A percentile compares a stretch with the other conserved stretches of the same genome.
These are phyloP conservation scores for Pseudozyma hubeiensis DNA, from an alignment of 1,284 basidiomycete genomes.

Conservation along the genomic window DNA sequence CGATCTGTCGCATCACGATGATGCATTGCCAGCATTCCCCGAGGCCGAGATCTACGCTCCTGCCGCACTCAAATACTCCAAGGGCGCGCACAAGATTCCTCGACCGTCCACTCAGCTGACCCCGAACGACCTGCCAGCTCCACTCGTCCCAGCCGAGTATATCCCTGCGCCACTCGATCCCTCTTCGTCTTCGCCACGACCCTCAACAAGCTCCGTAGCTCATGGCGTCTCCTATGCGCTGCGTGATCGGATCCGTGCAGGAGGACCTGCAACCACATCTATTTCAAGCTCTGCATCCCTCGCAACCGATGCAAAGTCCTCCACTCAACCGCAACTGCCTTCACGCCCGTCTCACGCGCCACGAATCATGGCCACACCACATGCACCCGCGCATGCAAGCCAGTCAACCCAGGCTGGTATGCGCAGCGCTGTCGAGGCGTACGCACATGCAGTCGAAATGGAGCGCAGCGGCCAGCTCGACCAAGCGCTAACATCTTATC, in stretches of 20 bases:
- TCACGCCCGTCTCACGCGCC: constrained; percentile 6
- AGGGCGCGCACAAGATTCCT: constrained; percentile 44
- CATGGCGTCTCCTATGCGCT: constrained; percentile 28
- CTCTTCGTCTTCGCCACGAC: neutral
- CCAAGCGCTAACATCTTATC: constrained; percentile 52
- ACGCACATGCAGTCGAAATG: constrained; percentile 55
- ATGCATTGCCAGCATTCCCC: constrained; percentile 23
- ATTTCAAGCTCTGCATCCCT: constrained; percentile 17
- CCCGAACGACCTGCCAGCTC: constrained; percentile 14
- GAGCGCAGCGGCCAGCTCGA: constrained; percentile 56
- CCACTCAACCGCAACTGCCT: neutral
- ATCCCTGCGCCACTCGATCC: constrained; percentile 5
- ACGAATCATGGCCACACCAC: constrained; percentile 27
- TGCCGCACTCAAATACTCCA: constrained; percentile 51
- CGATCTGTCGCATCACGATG: neutral
- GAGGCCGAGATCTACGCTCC: constrained; percentile 50
- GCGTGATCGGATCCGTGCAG: constrained; percentile 18
- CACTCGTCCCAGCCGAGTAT: constrained; percentile 20
- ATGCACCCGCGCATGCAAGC: constrained; percentile 32
- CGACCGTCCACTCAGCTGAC: constrained; percentile 1
- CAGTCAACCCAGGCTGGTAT: constrained; percentile 34
- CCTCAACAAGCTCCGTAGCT: constrained; percentile 15
- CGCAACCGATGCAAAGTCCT: constrained; percentile 6
- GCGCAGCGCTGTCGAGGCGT: constrained; percentile 50
- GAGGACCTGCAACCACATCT: neutral